These are phyloP conservation scores for Lathyrus oleraceus DNA, from an alignment of 306 rosid genomes.

Conservation along the genomic window DNA sequence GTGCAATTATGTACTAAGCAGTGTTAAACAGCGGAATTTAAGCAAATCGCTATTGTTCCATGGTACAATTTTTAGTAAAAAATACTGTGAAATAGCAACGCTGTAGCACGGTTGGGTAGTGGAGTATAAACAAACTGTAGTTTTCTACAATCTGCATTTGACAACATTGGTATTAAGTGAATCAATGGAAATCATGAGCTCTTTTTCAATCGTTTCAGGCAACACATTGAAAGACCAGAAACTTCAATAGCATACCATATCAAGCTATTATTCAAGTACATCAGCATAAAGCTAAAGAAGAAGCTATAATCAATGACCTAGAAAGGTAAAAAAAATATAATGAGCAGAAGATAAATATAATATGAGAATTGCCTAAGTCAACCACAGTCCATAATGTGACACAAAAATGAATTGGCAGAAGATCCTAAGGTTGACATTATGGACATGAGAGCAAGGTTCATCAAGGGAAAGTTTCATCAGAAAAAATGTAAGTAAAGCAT, in stretches of 20 bases:
- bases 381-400: background rate
- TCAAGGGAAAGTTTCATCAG: background rate
- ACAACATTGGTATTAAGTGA: too few relatives aligned
- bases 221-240: background rate
- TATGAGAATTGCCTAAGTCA: background rate
- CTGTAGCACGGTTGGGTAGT: too few relatives aligned
- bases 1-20: too few relatives aligned
- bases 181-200: too few relatives aligned
- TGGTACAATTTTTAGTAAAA: too few relatives aligned
- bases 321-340: background rate
- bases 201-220: too few relatives aligned
- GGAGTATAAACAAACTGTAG: too few relatives aligned
- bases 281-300: background rate
- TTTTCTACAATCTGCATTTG: too few relatives aligned
- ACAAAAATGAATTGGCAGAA: background rate
- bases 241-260: background rate
- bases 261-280: background rate
- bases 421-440: constrained; percentile 21
- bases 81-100: too few relatives aligned
- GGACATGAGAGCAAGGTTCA: background rate
- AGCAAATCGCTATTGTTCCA: too few relatives aligned
- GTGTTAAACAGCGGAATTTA: too few relatives aligned
- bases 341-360: background rate
- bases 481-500: constrained; percentile 14
- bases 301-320: background rate